phyloP scores from a whole-genome alignment of 1,284 basidiomycete genomes.

The Fomes fomentarius region DNA sequence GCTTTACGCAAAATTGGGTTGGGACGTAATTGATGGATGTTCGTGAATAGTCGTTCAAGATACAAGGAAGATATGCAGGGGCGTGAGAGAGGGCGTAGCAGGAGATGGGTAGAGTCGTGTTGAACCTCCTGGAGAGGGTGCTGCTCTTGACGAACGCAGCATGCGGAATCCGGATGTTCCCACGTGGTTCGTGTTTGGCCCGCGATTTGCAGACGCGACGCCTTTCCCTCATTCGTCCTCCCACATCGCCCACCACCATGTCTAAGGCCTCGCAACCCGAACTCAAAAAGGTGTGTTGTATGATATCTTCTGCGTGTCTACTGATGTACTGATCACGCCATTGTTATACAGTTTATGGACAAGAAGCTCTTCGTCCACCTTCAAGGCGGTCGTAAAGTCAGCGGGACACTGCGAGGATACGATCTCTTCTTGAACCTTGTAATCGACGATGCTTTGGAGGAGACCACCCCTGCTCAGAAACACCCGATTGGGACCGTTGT shows the following conservation, averaged over 20 bases:
- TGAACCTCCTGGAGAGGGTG: conserved; percentile 16
- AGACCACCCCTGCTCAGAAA: conserved; percentile 88
- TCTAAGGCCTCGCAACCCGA: conserved; percentile 93
- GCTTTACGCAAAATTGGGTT: background rate
- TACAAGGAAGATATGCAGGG: conserved; percentile 17
- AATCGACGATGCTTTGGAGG: conserved; percentile 94
- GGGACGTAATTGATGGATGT: background rate
- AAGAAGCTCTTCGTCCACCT: conserved; percentile 95
- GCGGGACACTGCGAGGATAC: conserved; percentile 94
- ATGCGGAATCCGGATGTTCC: conserved; percentile 16
- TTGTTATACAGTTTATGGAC: conserved; percentile 89
- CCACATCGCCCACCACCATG: conserved; percentile 50
- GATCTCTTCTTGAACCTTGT: conserved; percentile 99
- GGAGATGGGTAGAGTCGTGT: conserved; percentile 16
- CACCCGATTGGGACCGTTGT: conserved; percentile 90
- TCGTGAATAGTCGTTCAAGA: conserved; percentile 15
- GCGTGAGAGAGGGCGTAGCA: conserved; percentile 21
- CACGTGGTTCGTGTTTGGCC: conserved; percentile 20
- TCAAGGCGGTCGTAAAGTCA: conserved; percentile 95
- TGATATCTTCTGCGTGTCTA: background rate
- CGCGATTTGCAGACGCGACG: conserved; percentile 10
- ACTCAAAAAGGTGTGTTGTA: conserved; percentile 79
- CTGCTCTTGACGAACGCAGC: conserved; percentile 14
- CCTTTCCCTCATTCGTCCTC: conserved; percentile 8
- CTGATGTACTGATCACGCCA: background rate